Conservation (phyloP, 192 early-diverging fungal genomes). For the Borealophlyctis nickersoniae region DNA sequence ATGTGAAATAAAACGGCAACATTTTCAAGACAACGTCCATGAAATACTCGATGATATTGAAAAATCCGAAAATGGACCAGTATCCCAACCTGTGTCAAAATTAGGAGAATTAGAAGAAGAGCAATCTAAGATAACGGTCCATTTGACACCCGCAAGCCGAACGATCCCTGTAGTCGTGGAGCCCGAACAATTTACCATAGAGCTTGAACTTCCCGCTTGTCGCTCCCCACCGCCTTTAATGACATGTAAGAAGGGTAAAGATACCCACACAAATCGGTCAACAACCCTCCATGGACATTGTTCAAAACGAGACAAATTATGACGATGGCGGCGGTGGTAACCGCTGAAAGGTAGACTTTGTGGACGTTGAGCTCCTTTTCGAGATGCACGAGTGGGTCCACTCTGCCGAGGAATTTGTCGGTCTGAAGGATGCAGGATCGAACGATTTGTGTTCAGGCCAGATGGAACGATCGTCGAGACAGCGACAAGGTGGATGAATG, state of each 20-base stretch:
- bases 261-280: constrained; percentile 22
- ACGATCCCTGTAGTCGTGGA: too few species aligned
- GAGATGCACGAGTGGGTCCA: constrained; percentile 1
- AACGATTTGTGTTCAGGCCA: too few species aligned
- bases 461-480: too few species aligned
- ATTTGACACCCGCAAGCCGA: too few species aligned
- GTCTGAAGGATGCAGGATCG: constrained; percentile 16
- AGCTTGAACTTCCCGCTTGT: constrained; percentile 3
- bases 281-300: constrained; percentile 11
- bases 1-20: constrained; percentile 30
- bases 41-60: constrained; percentile 21
- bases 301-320: constrained; percentile 18
- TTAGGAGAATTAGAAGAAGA: too few species aligned
- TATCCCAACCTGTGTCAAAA: too few species aligned
- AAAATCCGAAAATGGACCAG: constrained; percentile 18
- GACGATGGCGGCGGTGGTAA: background rate
- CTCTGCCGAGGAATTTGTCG: constrained; percentile 8
- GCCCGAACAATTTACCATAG: too few species aligned
- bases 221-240: constrained; percentile 16
- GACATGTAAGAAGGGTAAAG: constrained; percentile 11
- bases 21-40: constrained; percentile 9
- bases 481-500: too few species aligned
- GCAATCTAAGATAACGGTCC: too few species aligned
- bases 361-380: constrained; percentile 7
- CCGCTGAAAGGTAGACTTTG: constrained; percentile 7